Base-by-base conservation (phyloP, 2,329 filamentous ascomycete genomes). In the Hansfordia pulvinata region DNA sequence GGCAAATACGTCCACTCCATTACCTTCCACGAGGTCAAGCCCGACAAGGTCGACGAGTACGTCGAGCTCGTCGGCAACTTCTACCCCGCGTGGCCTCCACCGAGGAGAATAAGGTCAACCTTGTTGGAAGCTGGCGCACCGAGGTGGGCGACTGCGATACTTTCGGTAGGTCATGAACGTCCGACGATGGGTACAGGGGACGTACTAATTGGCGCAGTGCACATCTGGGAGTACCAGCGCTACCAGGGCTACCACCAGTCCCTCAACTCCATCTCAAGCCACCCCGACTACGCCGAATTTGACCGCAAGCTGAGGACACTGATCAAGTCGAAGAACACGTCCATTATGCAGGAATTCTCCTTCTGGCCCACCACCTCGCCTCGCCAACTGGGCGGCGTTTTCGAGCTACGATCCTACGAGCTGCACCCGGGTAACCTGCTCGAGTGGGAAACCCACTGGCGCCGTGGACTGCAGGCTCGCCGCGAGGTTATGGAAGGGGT, bases 1-100 rank as follows among this genome's bases (percentile, higher is more conserved):
- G 90, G 90, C 47, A 98, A 98, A 60, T 98, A 98, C 47, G 86
- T 98, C 29, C 90, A 98, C 56, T 92, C 85, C 24, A 94, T 98
- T 51, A 85, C 93, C 32, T 84, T 93, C 48, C 90, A 98, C 60
- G 73, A 92, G 35, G 90, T 98, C 38, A 85, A 92, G 59, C 85
- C 86, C 34, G 85, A 94, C 44, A 90, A 84, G 58, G 82, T 94
- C 24, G 85, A 94, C 36, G 88, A 96, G 46, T 98, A 98, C 48
- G 76, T 88, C 27, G 68, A 88, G 31, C 64, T 96, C 26, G 83
- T 96, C 10, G 84, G 90, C 33, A 64, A 69, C 19, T 96, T 84
- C 80, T 98, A 98, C 48, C 88, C 7, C 74, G 71, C 47, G 85
- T 96, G 68, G 90, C 90, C 23, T 66, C 69, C 32, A 67, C 75